Evolutionary conservation across 768 basidiomycete species (phyloP).

Genomic region (Mycena rebaudengoi): DNA sequence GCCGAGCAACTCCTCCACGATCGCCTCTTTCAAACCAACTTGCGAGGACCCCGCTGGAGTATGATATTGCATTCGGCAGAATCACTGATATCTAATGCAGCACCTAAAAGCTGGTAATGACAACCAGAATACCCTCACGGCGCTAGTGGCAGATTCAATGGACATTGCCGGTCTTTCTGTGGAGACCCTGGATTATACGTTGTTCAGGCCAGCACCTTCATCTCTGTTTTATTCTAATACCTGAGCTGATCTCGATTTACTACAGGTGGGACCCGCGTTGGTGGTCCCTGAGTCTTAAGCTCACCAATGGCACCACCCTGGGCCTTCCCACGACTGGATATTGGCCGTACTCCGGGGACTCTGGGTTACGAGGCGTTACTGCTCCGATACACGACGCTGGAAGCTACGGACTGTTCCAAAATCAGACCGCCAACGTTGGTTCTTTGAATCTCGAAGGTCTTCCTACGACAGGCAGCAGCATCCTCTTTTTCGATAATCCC

Average conservation of each 20-base stretch:
- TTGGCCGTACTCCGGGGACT: conserved; percentile 42
- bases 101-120: conserved; percentile 39
- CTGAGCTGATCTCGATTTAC: neutral
- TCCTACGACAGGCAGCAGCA: conserved; percentile 25
- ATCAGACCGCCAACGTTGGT: conserved; percentile 23
- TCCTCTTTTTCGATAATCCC: conserved; percentile 43
- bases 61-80: neutral
- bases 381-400: conserved; percentile 38
- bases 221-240: no score
- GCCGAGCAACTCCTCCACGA: conserved; percentile 36
- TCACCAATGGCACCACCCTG: conserved; percentile 38
- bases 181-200: conserved; percentile 35
- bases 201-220: no score
- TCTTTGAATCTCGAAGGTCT: conserved; percentile 31
- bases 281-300: conserved; percentile 41
- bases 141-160: conserved; percentile 35
- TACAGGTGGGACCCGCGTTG: conserved; percentile 42
- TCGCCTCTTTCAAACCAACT: conserved; percentile 40
- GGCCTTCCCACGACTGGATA: conserved; percentile 42
- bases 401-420: conserved; percentile 29
- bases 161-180: conserved; percentile 34
- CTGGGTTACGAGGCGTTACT: conserved; percentile 35
- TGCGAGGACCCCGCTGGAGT: conserved; percentile 44
- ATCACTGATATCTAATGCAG: neutral
- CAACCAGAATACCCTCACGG: conserved; percentile 39